phyloP scores from a whole-genome alignment of 2,329 filamentous ascomycete species.

The Zasmidium citrigriseum region DNA sequence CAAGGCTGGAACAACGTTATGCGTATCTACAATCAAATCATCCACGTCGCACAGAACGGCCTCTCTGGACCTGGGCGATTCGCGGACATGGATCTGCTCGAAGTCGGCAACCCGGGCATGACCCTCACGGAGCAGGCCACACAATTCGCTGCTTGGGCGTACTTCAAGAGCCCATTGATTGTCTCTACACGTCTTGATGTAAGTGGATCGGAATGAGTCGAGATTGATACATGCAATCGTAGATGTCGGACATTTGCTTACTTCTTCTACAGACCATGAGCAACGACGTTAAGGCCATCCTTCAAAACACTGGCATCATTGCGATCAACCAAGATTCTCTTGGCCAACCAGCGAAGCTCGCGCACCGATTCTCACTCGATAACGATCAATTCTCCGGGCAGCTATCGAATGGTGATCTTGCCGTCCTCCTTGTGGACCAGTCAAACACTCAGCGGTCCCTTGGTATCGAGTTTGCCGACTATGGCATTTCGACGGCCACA shows the following conservation, averaged over 20 bases:
- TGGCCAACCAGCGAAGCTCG: constrained; percentile 53
- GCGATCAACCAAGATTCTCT: constrained; percentile 60
- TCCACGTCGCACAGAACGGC: constrained; percentile 29
- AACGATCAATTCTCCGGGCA: constrained; percentile 42
- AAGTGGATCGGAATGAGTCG: too few relatives aligned
- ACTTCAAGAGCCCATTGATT: constrained; percentile 32
- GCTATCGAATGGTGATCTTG: constrained; percentile 37
- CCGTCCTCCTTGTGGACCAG: constrained; percentile 42
- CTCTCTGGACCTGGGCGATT: constrained; percentile 31
- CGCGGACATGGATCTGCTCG: constrained; percentile 31
- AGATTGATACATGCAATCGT: too few relatives aligned
- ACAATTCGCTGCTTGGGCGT: constrained; percentile 33
- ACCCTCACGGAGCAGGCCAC: constrained; percentile 28
- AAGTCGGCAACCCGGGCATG: constrained; percentile 34
- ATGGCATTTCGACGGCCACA: constrained; percentile 37
- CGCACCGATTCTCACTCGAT: constrained; percentile 41
- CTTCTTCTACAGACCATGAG: constrained; percentile 18
- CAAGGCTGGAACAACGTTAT: constrained; percentile 31
- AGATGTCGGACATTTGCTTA: too few relatives aligned
- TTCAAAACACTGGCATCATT: constrained; percentile 56
- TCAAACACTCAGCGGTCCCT: constrained; percentile 36
- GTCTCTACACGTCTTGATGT: too few relatives aligned
- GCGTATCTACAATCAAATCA: constrained; percentile 32
- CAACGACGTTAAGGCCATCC: constrained; percentile 23
- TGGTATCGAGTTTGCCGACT: constrained; percentile 31